phyloP scores from a whole-genome alignment of 176 grass and related monocot species.

The Oryza meyeriana region DNA sequence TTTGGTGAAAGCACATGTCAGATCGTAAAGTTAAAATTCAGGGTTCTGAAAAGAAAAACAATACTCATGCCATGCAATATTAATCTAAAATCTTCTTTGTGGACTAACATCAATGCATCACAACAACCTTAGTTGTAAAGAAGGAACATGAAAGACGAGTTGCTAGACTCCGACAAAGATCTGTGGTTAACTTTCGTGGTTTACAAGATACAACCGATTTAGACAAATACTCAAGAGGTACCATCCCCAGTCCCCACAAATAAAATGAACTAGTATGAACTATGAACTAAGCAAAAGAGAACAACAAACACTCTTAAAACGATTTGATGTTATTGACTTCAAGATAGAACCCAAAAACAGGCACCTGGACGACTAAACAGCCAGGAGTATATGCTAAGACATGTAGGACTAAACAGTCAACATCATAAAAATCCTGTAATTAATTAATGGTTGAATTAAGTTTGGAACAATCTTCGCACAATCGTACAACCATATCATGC shows the following conservation, averaged over 20 bases:
- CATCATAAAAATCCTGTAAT: background rate
- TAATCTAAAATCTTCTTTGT: background rate
- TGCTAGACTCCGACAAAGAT: background rate
- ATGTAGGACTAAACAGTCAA: background rate
- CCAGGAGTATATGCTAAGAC: background rate
- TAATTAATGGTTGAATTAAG: background rate
- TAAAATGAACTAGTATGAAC: background rate
- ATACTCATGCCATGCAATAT: background rate
- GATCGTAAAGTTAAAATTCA: background rate
- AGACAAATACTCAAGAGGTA: background rate
- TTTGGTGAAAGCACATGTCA: background rate
- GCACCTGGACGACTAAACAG: background rate
- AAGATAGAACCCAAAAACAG: background rate
- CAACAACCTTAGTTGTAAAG: background rate
- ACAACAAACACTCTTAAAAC: background rate
- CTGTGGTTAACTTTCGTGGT: background rate
- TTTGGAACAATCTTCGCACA: background rate
- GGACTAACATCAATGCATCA: background rate
- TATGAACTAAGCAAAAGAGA: background rate
- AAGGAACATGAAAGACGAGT: background rate
- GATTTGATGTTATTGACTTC: background rate
- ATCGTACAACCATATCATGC: background rate
- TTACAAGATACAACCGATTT: background rate
- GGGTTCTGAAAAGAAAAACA: background rate
- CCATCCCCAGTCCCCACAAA: background rate